Evolutionary conservation across 139 green algal species (phyloP).

Genomic region (Closterium sp.): DNA sequence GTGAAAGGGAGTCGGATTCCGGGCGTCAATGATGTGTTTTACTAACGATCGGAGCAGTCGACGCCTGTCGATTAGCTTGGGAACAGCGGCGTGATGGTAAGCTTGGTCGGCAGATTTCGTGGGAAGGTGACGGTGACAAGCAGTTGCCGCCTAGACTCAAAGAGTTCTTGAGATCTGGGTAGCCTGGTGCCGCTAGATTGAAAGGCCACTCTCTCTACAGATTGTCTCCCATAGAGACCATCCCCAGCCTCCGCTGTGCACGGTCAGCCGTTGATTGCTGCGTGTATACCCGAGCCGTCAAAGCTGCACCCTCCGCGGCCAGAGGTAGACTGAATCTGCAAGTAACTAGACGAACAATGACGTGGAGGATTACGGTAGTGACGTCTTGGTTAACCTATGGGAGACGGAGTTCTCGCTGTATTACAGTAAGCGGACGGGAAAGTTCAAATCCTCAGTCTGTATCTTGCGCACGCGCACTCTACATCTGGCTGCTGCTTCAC

Average conservation of each 20-base stretch:
- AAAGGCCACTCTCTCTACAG: too few relatives aligned
- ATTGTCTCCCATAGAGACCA: too few relatives aligned
- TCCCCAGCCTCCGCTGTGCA: too few relatives aligned
- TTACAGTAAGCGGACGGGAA: background rate
- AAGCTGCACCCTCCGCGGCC: too few relatives aligned
- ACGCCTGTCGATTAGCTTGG: background rate
- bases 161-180: background rate
- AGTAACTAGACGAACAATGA: background rate
- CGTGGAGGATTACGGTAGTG: background rate
- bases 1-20: too few relatives aligned
- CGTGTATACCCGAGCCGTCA: too few relatives aligned
- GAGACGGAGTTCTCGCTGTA: background rate
- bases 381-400: too few relatives aligned
- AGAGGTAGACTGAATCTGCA: too few relatives aligned
- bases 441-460: background rate
- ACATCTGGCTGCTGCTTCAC: too few relatives aligned
- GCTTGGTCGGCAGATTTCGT: background rate
- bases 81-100: background rate
- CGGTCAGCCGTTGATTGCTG: too few relatives aligned
- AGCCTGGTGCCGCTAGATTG: background rate
- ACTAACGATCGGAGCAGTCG: background rate
- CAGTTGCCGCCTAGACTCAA: too few relatives aligned
- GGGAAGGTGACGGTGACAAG: background rate
- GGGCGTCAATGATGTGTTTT: too few relatives aligned
- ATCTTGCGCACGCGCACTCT: background rate